Conservation (phyloP, 2,329 filamentous ascomycete genomes). For the Botrytis pseudocinerea region DNA sequence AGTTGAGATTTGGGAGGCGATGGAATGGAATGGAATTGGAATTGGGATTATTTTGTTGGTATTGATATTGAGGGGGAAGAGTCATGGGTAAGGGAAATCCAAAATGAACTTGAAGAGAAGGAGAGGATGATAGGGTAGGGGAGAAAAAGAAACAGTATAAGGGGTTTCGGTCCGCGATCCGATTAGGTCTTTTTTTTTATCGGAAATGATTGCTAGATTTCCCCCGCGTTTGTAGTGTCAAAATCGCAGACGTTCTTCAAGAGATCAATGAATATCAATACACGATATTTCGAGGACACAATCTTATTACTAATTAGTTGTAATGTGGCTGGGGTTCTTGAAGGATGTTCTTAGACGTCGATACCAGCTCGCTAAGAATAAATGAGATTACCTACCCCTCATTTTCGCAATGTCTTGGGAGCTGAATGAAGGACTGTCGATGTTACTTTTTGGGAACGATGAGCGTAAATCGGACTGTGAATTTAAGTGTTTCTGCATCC, state of each 20-base stretch:
- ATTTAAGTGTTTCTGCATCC: not conserved
- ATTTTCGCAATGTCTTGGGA: not conserved
- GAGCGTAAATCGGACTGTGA: not conserved
- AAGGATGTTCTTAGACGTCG: not conserved
- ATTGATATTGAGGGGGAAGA: not conserved
- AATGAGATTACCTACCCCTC: not conserved
- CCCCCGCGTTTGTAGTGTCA: not conserved
- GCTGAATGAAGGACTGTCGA: not conserved
- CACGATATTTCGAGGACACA: not conserved
- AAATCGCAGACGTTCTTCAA: not conserved
- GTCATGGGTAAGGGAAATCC: not conserved
- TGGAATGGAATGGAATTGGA: not conserved
- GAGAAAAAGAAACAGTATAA: accelerated
- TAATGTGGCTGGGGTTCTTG: not conserved
- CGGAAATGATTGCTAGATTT: not conserved
- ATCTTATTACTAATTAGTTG: not conserved
- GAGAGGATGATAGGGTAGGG: not conserved
- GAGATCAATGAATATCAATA: not conserved
- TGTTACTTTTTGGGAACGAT: too few relatives aligned
- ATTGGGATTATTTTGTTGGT: not conserved
- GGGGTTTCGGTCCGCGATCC: not conserved
- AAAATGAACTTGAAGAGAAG: not conserved
- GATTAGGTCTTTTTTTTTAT: not conserved
- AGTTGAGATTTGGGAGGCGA: not conserved
- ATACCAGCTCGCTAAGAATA: not conserved